These are phyloP conservation scores for Phytopythium cucurbitacearum DNA, from an alignment of 352 stramenopile species.

Conservation along the genomic window DNA sequence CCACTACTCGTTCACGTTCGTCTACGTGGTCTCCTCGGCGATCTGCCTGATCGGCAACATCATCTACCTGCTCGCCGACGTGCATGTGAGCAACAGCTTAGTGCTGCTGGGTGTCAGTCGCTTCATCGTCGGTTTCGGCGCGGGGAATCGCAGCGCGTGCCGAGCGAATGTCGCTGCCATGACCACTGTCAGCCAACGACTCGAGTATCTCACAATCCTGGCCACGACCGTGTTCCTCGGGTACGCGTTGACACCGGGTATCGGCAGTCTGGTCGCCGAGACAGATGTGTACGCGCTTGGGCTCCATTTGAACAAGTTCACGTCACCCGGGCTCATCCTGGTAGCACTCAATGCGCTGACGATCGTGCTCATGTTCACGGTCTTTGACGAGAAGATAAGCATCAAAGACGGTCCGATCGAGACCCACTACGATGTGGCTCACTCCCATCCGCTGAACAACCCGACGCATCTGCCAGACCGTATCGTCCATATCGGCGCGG, in stretches of 20 bases:
- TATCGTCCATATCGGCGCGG: slow-evolving; percentile 66
- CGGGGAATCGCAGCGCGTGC: slow-evolving; percentile 74
- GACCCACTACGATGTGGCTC: slow-evolving; percentile 25
- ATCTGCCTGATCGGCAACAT: slow-evolving; percentile 76
- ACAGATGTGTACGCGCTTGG: slow-evolving; percentile 50
- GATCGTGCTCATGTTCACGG: slow-evolving; percentile 58
- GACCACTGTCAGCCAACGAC: slow-evolving; percentile 64
- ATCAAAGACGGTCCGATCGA: slow-evolving; percentile 59
- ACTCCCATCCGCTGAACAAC: slow-evolving; percentile 45
- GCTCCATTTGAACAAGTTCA: slow-evolving; percentile 81
- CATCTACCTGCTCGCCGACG: slow-evolving; percentile 67
- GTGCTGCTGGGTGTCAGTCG: slow-evolving; percentile 47
- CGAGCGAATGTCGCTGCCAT: slow-evolving; percentile 67
- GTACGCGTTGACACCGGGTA: slow-evolving; percentile 65
- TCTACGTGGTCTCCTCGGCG: slow-evolving; percentile 73
- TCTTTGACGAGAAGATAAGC: slow-evolving; percentile 48
- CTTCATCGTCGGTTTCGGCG: slow-evolving; percentile 76
- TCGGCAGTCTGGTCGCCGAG: slow-evolving; percentile 60
- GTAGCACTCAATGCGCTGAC: slow-evolving; percentile 56
- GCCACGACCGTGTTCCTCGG: slow-evolving; percentile 72
- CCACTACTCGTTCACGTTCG: slow-evolving; percentile 71
- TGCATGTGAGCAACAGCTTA: slow-evolving; percentile 50
- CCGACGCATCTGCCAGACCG: slow-evolving; percentile 51
- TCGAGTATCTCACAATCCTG: slow-evolving; percentile 76
- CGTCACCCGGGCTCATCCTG: slow-evolving; percentile 58